Conservation (phyloP, 2,329 filamentous ascomycete genomes). For the Alternaria arborescens region DNA sequence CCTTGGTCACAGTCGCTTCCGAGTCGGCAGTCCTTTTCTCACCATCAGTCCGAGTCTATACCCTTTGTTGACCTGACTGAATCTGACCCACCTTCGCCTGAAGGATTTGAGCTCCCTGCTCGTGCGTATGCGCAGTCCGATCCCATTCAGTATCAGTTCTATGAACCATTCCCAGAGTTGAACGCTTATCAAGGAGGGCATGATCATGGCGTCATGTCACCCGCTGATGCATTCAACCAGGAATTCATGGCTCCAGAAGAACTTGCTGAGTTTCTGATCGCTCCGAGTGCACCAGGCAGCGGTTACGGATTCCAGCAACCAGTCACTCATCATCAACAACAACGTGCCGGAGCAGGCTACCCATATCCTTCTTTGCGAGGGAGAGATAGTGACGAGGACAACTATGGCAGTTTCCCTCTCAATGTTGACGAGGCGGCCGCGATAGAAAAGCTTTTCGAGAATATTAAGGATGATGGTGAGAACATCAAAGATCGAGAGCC, state of each 20-base stretch:
- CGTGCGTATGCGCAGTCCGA: neutral
- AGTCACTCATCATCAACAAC: neutral
- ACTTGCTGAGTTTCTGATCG: constrained; percentile 41
- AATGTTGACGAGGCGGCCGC: constrained; percentile 29
- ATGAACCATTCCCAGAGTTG: constrained; percentile 20
- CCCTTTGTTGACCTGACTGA: constrained; percentile 31
- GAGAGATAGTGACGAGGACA: constrained; percentile 23
- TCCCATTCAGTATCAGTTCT: neutral
- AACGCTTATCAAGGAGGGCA: constrained; percentile 6
- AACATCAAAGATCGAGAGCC: constrained; percentile 67
- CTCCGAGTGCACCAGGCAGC: constrained; percentile 21
- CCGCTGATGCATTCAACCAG: constrained; percentile 29
- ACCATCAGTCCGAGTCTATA: neutral
- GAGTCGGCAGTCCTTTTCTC: constrained; percentile 6
- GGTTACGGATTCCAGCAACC: constrained; percentile 27
- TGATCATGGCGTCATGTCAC: constrained; percentile 13
- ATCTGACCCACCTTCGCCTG: constrained; percentile 30
- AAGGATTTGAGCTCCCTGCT: neutral
- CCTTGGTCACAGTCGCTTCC: constrained; percentile 14
- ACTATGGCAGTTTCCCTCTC: constrained; percentile 26
- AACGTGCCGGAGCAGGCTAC: neutral
- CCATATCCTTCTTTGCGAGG: neutral
- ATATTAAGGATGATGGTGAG: constrained; percentile 42
- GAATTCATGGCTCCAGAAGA: constrained; percentile 38
- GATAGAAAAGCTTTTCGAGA: constrained; percentile 44